A percentile compares a stretch with the other conserved stretches of the same genome.
These are phyloP conservation scores for Hordeum vulgare DNA, from an alignment of 176 grass and related monocot species.

Conservation along the genomic window MorexV3_pseudomolecules_assembly NC_058518.1:482627349-482627848, in stretches of 20 bases:
- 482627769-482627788: not conserved
- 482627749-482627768: not conserved
- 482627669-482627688: not conserved
- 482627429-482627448: conserved; percentile 29
- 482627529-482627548: conserved; percentile 34
- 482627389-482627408: too few species aligned
- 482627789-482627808: not conserved
- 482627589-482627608: not conserved
- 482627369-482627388: too few species aligned
- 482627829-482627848: not conserved
- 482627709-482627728: not conserved
- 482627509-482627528: conserved; percentile 42
- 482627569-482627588: conserved; percentile 11
- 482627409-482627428: too few species aligned
- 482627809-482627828: not conserved
- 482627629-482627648: not conserved
- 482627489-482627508: conserved; percentile 45
- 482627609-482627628: not conserved
- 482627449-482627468: conserved; percentile 45
- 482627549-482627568: conserved; percentile 8
- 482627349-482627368: too few species aligned
- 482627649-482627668: not conserved
- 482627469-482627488: conserved; percentile 42
- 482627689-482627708: not conserved
- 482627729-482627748: not conserved